Evolutionary conservation across 495 filamentous ascomycete genomes (phyloP).

Genomic region (Melanomma pulvis-pyrius): DNA sequence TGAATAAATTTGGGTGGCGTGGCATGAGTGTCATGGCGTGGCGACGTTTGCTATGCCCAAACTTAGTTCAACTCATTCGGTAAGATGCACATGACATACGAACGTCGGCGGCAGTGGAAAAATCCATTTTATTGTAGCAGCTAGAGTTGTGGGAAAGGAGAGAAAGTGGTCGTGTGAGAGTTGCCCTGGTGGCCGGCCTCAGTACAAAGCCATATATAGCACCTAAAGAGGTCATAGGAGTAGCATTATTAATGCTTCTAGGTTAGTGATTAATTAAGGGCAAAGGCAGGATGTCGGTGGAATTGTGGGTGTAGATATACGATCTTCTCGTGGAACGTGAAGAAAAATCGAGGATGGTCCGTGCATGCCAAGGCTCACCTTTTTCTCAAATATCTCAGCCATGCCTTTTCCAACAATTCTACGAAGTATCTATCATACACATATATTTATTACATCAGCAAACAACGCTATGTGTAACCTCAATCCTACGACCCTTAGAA

Average conservation of each 20-base stretch:
- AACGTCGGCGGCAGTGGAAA: constrained; percentile 11
- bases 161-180: background rate
- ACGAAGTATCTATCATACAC: too few species aligned
- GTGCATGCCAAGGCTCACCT: background rate
- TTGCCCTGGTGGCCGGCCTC: background rate
- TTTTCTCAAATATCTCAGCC: too few species aligned
- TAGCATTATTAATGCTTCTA: background rate
- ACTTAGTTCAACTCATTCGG: constrained; percentile 7
- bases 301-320: background rate
- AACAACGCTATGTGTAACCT: too few species aligned
- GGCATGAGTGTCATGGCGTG: constrained; percentile 34
- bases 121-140: background rate
- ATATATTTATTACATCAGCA: too few species aligned
- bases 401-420: background rate
- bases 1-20: constrained; percentile 29
- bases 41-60: background rate
- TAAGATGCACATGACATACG: constrained; percentile 16
- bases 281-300: background rate
- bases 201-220: background rate
- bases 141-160: background rate
- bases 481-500: too few species aligned
- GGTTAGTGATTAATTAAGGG: background rate
- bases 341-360: background rate
- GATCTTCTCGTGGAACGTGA: too few species aligned
- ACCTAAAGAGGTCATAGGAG: background rate